A percentile compares a stretch with the other conserved stretches of the same genome.
These are phyloP conservation scores for Amanita rubescens DNA, from an alignment of 768 basidiomycete genomes.

Conservation along the genomic window DNA sequence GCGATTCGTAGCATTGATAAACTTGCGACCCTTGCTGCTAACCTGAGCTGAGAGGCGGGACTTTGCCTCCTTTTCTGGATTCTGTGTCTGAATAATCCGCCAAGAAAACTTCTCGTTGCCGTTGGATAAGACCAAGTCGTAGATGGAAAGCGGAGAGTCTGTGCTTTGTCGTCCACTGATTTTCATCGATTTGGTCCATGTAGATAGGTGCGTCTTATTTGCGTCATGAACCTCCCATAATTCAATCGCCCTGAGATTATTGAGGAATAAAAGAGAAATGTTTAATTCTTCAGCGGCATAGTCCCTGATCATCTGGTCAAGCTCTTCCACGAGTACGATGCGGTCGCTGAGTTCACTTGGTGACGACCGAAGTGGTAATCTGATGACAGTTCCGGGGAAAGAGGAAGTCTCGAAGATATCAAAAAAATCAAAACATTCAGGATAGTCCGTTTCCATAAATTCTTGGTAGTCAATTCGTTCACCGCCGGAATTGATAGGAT, in stretches of 20 bases:
- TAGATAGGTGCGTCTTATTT: slow-evolving; percentile 16
- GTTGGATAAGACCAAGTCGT: slow-evolving; percentile 1
- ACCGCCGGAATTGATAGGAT: slow-evolving; percentile 32
- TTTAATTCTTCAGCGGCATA: slow-evolving; percentile 34
- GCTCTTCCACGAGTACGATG: slow-evolving; percentile 22
- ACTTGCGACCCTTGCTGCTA: background rate
- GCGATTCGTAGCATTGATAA: background rate
- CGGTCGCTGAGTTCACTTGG: slow-evolving; percentile 28
- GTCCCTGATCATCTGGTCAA: slow-evolving; percentile 31
- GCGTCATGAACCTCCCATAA: slow-evolving; percentile 27
- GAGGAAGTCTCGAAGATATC: slow-evolving; percentile 6
- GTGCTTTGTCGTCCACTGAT: background rate
- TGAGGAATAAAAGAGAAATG: slow-evolving; percentile 35
- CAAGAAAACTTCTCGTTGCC: slow-evolving; percentile 14
- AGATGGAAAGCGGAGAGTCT: background rate
- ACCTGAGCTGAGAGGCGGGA: background rate
- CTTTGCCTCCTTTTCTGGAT: background rate
- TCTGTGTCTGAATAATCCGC: slow-evolving; percentile 23
- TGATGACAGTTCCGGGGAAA: slow-evolving; percentile 36
- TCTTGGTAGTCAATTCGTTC: slow-evolving; percentile 21
- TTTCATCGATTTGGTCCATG: slow-evolving; percentile 10
- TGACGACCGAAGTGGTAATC: slow-evolving; percentile 35
- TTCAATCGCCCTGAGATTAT: slow-evolving; percentile 30
- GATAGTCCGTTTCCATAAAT: slow-evolving; percentile 24
- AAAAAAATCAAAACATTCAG: slow-evolving; percentile 24